These are phyloP conservation scores for Penicillium sp. DNA, from an alignment of 2,329 filamentous ascomycete species.

Conservation along the genomic window DNA sequence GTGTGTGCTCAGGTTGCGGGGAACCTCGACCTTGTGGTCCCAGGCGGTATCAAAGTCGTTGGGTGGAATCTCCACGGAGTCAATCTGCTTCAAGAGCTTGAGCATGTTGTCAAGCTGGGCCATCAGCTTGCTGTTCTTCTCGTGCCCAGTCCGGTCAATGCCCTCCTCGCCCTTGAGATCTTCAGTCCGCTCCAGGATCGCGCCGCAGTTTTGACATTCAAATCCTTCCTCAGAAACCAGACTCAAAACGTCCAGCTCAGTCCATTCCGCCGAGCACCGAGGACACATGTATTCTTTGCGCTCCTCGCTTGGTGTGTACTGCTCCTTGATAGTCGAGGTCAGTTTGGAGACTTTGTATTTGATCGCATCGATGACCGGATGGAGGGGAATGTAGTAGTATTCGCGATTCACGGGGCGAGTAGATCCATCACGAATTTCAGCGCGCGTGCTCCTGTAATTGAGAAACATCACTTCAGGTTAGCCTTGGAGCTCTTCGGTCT, in stretches of 20 bases:
- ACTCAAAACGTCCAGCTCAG: slow-evolving; percentile 85
- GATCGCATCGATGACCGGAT: slow-evolving; percentile 90
- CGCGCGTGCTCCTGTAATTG: slow-evolving; percentile 65
- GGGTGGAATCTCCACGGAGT: slow-evolving; percentile 51
- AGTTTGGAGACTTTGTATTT: slow-evolving; percentile 91
- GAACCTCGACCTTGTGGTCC: slow-evolving; percentile 52
- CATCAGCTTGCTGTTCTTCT: slow-evolving; percentile 55
- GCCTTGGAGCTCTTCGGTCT: slow-evolving; percentile 1
- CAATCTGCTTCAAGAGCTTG: slow-evolving; percentile 53
- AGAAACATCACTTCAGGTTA: slow-evolving; percentile 15
- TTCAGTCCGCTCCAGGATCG: slow-evolving; percentile 49
- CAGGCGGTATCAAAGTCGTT: slow-evolving; percentile 55
- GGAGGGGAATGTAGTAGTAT: slow-evolving; percentile 97
- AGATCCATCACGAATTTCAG: slow-evolving; percentile 78
- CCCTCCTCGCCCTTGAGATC: slow-evolving; percentile 49
- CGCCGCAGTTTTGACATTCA: slow-evolving; percentile 76
- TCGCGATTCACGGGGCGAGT: slow-evolving; percentile 81
- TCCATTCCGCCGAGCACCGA: slow-evolving; percentile 83
- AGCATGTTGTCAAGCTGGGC: slow-evolving; percentile 52
- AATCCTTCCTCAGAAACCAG: slow-evolving; percentile 71
- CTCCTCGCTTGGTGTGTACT: slow-evolving; percentile 77
- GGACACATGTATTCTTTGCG: slow-evolving; percentile 90
- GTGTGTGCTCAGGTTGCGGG: slow-evolving; percentile 48
- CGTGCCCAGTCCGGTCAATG: slow-evolving; percentile 52
- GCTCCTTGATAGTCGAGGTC: slow-evolving; percentile 83